Conservation (phyloP, 148 eudicot species). For the Rhododendron mucronatum region DNA sequence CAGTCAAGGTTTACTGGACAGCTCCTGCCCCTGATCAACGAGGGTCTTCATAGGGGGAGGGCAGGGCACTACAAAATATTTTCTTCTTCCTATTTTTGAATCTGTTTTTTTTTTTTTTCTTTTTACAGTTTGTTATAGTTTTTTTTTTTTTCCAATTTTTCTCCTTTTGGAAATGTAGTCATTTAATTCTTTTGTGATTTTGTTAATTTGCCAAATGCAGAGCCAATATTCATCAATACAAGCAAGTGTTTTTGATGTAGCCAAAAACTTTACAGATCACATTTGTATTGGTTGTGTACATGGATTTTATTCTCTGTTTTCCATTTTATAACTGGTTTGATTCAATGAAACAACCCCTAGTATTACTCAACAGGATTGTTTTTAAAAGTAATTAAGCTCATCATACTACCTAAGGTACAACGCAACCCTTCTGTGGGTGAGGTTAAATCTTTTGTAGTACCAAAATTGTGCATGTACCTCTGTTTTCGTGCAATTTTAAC, state of each 20-base stretch:
- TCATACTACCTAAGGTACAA: no score
- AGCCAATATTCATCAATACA: background rate
- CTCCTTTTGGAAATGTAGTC: background rate
- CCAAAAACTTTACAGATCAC: background rate
- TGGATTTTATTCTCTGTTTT: background rate
- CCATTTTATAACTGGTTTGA: background rate
- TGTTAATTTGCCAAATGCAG: background rate
- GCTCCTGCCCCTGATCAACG: conserved; percentile 39
- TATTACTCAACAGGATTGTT: background rate
- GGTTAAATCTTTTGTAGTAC: no score
- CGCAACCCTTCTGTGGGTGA: no score
- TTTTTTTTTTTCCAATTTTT: background rate
- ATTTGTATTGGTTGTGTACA: background rate
- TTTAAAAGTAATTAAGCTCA: background rate
- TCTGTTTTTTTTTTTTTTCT: background rate
- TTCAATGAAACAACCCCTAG: background rate
- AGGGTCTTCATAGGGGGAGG: background rate
- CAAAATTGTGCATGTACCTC: no score
- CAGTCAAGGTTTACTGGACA: conserved; percentile 74
- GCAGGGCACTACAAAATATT: background rate
- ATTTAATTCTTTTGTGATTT: conserved; percentile 13
- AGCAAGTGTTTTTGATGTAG: background rate
- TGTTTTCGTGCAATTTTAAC: no score
- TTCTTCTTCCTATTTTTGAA: background rate
- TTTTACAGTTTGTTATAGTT: background rate